Percentiles rank a stretch among this genome's conserved stretches.
Evolutionary conservation across 2,329 filamentous ascomycete genomes (phyloP).

Genomic region (Trichoderma hamatum): DNA sequence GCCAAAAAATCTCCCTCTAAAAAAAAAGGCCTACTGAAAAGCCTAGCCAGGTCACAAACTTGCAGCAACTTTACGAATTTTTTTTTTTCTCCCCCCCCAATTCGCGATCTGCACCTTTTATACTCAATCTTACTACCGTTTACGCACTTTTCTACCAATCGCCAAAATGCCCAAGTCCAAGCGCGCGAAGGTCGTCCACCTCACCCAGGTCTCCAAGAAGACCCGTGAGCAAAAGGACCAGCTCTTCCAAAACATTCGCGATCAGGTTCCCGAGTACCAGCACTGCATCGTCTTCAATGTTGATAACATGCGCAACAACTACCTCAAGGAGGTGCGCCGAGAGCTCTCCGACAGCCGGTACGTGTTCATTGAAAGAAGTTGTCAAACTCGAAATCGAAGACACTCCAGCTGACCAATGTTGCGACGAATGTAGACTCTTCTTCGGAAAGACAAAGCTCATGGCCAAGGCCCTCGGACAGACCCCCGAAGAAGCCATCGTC

Average conservation of each 20-base stretch:
- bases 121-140: not conserved
- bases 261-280: constrained; percentile 81
- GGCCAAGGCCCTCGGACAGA: constrained; percentile 86
- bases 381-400: not conserved
- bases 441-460: constrained; percentile 99
- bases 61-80: constrained; percentile 6
- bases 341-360: constrained; percentile 85
- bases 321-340: constrained; percentile 85
- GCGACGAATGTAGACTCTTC: constrained; percentile 68
- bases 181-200: constrained; percentile 84
- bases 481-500: constrained; percentile 76
- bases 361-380: constrained; percentile 34
- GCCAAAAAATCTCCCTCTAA: constrained; percentile 2
- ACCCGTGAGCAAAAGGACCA: constrained; percentile 86
- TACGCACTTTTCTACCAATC: constrained; percentile 12
- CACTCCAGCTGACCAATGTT: not conserved
- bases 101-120: not conserved
- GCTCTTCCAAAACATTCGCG: constrained; percentile 86
- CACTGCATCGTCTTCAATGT: constrained; percentile 92
- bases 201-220: constrained; percentile 92
- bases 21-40: not conserved
- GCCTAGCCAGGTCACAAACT: not conserved
- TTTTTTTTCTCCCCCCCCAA: constrained; percentile 1
- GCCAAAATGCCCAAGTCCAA: constrained; percentile 91
- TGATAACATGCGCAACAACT: constrained; percentile 97